A percentile compares a stretch with the other conserved stretches of the same genome.
These are phyloP conservation scores for Sungouiozyma ichnusensis DNA, from an alignment of 805 yeast genomes.

Conservation along the genomic window DNA sequence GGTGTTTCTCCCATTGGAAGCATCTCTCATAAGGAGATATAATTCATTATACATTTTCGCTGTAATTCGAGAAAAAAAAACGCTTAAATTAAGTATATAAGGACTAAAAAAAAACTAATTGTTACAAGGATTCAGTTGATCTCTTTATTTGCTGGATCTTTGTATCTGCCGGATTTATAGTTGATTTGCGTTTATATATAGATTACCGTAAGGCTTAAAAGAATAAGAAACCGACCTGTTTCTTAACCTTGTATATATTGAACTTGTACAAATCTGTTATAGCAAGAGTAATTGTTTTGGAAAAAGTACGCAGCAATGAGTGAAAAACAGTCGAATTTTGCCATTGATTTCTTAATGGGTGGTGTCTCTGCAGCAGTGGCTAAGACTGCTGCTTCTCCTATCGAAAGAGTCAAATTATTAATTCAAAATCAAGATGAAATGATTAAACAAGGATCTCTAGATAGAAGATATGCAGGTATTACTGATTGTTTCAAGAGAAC, in stretches of 20 bases:
- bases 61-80: neutral
- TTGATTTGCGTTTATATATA: neutral
- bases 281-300: neutral
- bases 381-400: conserved; percentile 96
- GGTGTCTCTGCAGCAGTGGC: conserved; percentile 95
- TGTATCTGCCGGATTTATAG: no score
- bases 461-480: conserved; percentile 81
- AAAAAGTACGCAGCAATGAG: neutral
- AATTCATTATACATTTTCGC: no score
- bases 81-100: neutral
- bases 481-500: conserved; percentile 91
- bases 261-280: neutral
- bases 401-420: conserved; percentile 91
- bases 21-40: no score
- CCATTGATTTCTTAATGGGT: conserved; percentile 79
- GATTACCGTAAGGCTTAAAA: neutral
- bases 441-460: conserved; percentile 94
- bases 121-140: neutral
- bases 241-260: neutral
- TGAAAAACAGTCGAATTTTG: conserved; percentile 1
- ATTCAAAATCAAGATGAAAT: conserved; percentile 98
- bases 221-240: neutral
- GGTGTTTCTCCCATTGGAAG: no score
- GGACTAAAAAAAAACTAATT: neutral
- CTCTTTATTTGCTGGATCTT: neutral